Percentiles rank a stretch among this genome's conserved stretches.
Evolutionary conservation across 2,329 filamentous ascomycete genomes (phyloP).

Genomic region (Thelonectria olida): DNA sequence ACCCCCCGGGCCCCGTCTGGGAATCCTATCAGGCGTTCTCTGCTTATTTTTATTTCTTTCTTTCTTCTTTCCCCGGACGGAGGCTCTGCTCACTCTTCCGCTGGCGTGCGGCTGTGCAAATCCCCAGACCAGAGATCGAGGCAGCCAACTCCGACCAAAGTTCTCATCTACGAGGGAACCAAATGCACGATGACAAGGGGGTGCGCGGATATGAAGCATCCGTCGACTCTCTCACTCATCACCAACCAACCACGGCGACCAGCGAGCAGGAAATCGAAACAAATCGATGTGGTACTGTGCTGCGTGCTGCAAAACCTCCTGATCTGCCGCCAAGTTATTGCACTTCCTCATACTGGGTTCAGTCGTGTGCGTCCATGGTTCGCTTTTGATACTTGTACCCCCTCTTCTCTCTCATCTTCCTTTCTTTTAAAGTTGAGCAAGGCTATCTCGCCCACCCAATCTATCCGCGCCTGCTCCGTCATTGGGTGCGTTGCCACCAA

Average conservation of each 20-base stretch:
- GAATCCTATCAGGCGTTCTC: neutral
- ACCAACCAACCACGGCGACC: conserved; percentile 7
- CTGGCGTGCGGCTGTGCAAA: conserved; percentile 8
- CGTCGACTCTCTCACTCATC: neutral
- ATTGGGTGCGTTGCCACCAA: neutral
- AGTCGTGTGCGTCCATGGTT: neutral
- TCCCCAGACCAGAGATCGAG: too few relatives aligned
- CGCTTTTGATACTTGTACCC: neutral
- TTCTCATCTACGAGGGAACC: conserved; percentile 1
- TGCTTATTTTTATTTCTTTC: neutral
- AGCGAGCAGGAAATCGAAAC: conserved; percentile 8
- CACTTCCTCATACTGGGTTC: too few relatives aligned
- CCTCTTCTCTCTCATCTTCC: neutral
- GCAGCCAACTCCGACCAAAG: neutral
- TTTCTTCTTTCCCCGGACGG: conserved; percentile 16
- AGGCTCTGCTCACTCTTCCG: conserved; percentile 18
- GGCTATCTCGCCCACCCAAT: neutral
- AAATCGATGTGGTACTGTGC: conserved; percentile 14
- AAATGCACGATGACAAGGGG: too few relatives aligned
- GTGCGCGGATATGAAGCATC: neutral
- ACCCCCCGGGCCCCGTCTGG: neutral
- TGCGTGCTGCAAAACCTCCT: conserved; percentile 10
- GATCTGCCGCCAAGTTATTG: neutral
- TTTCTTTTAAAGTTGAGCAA: conserved; percentile 4
- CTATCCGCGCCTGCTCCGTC: conserved; percentile 1